Base-by-base conservation (phyloP, 192 early-diverging fungal species). In the Entrophospora sp. region DNA sequence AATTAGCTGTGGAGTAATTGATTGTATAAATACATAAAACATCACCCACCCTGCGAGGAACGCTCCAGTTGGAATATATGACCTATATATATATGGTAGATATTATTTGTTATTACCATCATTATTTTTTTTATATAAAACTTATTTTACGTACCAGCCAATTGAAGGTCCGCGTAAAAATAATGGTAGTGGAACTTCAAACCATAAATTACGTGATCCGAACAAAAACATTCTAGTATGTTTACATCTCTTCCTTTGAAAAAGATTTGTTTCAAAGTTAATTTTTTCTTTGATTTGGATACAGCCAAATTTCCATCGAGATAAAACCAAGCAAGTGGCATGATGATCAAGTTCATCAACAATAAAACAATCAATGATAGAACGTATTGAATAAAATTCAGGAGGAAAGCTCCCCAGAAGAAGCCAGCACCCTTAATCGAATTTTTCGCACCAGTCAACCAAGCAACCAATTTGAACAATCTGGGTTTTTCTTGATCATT, bases 401-500 rank as follows among this genome's bases (percentile, higher is more conserved):
- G 28, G 24, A 79, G 35, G 20, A 69, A 27, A 2, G 75, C 78
- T 13, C 78, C 78, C 13, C 37, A 37, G 52, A 79, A 77, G 48
- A 75, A 79, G 28, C 78, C 78, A 32, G 77, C 64, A 9, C 78
- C 78, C 44, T 79, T 79, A 25, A 79, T 34, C 8, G 72, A 74
- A 69, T 79, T 79, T 55, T 79, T 79, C 22, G 74, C 70, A 12
- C 78, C 78, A 0, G 78, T 79, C 18, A 79, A 49, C 66, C 67
- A 73, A 16, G 78, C 76, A 2, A 79, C 78, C n/a, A 75, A 42
- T 58, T 61, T 62, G 44, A 79, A 77, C 12, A 79, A 59, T 16
- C 56, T 52, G 22, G 72, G 49, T 49, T 69, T 53, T 4, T 22
- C 25, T 22, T 62, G 66, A 4, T 60, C 48, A 8, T 77, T 71